Percentiles rank a stretch among this genome's conserved stretches.
These are phyloP conservation scores for Sugiyamaella valdiviana DNA, from an alignment of 805 yeast species.

Conservation along the genomic window DNA sequence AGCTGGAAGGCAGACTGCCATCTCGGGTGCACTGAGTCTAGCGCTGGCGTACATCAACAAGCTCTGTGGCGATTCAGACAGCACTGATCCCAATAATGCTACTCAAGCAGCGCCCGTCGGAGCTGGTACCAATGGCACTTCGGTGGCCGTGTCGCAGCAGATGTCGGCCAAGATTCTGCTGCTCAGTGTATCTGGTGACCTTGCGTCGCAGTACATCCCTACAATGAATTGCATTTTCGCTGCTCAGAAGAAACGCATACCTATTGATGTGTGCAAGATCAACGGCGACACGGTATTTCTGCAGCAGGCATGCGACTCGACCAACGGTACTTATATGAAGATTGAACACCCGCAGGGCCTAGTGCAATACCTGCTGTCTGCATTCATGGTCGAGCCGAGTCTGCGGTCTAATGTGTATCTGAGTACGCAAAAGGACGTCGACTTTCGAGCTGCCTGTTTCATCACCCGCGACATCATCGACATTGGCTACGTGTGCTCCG, in stretches of 20 bases:
- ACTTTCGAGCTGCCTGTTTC: conserved; percentile 92
- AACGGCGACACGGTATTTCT: conserved; percentile 69
- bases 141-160: conserved; percentile 14
- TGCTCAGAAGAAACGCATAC: conserved; percentile 79
- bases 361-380: conserved; percentile 73
- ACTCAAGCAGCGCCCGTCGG: background rate
- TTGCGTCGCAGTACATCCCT: conserved; percentile 77
- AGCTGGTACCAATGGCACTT: background rate
- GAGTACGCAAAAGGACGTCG: conserved; percentile 80
- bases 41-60: conserved; percentile 78
- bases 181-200: conserved; percentile 64
- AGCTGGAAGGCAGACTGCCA: conserved; percentile 29
- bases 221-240: conserved; percentile 95
- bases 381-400: conserved; percentile 81
- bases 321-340: conserved; percentile 77
- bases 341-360: conserved; percentile 67
- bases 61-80: conserved; percentile 39
- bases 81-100: conserved; percentile 26
- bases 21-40: conserved; percentile 75
- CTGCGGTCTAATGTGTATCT: conserved; percentile 67
- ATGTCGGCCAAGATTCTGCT: conserved; percentile 51
- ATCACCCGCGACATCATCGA: conserved; percentile 86
- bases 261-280: conserved; percentile 85
- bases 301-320: conserved; percentile 94
- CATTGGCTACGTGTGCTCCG: conserved; percentile 90